Evolutionary conservation across 768 basidiomycete genomes (phyloP).

Genomic region (Porpolomopsis calyptriformis): DNA sequence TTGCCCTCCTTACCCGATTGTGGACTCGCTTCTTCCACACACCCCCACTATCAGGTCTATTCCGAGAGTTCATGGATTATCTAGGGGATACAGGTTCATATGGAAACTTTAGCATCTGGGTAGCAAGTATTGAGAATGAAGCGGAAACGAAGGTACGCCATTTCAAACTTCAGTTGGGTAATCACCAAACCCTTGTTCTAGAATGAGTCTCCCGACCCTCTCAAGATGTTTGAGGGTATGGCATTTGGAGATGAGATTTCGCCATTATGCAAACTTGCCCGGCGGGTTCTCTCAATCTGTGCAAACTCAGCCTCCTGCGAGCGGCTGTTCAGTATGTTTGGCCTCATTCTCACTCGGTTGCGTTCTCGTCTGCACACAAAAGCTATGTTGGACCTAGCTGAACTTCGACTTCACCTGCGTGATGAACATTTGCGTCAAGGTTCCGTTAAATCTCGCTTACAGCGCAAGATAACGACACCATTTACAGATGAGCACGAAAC

Average conservation of each 20-base stretch:
- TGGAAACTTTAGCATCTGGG: background rate
- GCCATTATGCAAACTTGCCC: conserved; percentile 14
- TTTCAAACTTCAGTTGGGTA: too few species aligned
- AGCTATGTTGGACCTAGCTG: conserved; percentile 8
- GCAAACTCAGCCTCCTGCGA: conserved; percentile 20
- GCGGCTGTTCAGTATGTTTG: conserved; percentile 14
- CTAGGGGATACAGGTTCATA: background rate
- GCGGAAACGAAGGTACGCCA: background rate
- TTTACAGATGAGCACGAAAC: background rate
- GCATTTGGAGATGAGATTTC: background rate
- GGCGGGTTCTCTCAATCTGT: conserved; percentile 13
- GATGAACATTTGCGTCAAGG: background rate
- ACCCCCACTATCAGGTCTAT: background rate
- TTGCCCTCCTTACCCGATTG: background rate
- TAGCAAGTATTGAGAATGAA: background rate
- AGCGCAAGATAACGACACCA: background rate
- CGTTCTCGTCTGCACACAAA: conserved; percentile 8
- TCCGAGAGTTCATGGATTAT: background rate
- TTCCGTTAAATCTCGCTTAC: conserved; percentile 4
- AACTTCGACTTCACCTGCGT: conserved; percentile 10
- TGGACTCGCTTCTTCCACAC: background rate
- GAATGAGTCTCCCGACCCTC: conserved; percentile 6
- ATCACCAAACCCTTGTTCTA: background rate
- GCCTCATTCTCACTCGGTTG: conserved; percentile 16
- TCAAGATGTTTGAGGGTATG: conserved; percentile 4